phyloP scores from a whole-genome alignment of 306 rosid genomes.

The Casuarina equisetifolia region DNA sequence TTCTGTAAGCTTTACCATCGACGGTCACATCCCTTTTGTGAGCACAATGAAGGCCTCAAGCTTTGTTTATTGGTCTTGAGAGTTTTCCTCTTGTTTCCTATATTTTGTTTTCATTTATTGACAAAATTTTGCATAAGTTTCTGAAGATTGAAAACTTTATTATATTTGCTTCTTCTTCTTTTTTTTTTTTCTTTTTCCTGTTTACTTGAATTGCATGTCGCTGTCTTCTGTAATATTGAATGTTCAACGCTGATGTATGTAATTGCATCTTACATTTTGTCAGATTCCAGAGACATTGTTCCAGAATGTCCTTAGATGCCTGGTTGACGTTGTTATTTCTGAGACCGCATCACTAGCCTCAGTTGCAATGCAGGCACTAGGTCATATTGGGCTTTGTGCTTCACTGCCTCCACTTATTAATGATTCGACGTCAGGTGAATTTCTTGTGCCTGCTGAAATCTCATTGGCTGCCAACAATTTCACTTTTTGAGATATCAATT shows the following conservation, averaged over 20 bases:
- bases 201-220: not conserved
- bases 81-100: no score
- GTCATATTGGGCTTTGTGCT: slow-evolving; percentile 81
- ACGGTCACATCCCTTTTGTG: no score
- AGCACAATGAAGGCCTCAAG: no score
- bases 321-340: slow-evolving; percentile 73
- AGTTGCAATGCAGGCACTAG: slow-evolving; percentile 90
- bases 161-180: no score
- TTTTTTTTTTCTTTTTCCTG: not conserved
- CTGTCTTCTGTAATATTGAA: slow-evolving; percentile 13
- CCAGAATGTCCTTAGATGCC: slow-evolving; percentile 59
- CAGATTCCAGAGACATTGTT: slow-evolving; percentile 67
- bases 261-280: slow-evolving; percentile 20
- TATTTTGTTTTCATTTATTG: no score
- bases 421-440: slow-evolving; percentile 65
- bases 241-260: slow-evolving; percentile 10
- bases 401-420: slow-evolving; percentile 61
- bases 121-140: no score
- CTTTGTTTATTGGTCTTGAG: no score
- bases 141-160: no score
- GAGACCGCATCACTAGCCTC: slow-evolving; percentile 79
- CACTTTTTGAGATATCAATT: slow-evolving; percentile 26
- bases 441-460: slow-evolving; percentile 25
- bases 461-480: not conserved
- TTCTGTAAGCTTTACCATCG: no score